Percentiles rank a stretch among this genome's conserved stretches.
These are phyloP conservation scores for Solanum hybrid DNA, from an alignment of 305 asterid species.

Conservation along the genomic window DNA sequence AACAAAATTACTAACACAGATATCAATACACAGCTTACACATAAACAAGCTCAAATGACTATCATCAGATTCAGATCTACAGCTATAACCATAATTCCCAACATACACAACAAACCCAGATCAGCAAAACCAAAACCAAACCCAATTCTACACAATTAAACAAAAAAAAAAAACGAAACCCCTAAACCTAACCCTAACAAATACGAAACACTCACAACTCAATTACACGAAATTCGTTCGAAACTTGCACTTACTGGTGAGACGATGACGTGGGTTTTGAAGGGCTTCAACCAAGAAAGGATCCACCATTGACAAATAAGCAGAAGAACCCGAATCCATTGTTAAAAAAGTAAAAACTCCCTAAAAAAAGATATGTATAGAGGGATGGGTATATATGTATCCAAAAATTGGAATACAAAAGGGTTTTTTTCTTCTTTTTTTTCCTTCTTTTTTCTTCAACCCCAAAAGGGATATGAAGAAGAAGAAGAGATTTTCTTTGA, in stretches of 20 bases:
- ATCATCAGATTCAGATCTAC: constrained; percentile 3
- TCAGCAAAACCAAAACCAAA: background rate
- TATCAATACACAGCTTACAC: background rate
- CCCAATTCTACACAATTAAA: background rate
- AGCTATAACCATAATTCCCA: background rate
- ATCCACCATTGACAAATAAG: constrained; percentile 66
- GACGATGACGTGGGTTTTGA: constrained; percentile 96
- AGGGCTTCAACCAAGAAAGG: constrained; percentile 98
- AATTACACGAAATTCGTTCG: background rate
- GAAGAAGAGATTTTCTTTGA: constrained; percentile 11
- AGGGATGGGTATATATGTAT: background rate
- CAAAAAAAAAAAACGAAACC: background rate
- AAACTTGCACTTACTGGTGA: constrained; percentile 47
- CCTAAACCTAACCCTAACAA: background rate
- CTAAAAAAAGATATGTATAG: background rate
- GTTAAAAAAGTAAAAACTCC: background rate
- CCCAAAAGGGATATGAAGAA: constrained; percentile 14
- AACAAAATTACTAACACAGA: background rate
- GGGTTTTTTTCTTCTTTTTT: background rate
- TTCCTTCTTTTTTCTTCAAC: constrained; percentile 16
- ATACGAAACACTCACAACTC: background rate
- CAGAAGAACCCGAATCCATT: constrained; percentile 16
- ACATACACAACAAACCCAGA: background rate
- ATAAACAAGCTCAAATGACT: background rate
- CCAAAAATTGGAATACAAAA: background rate